phyloP scores from a whole-genome alignment of 169 alveolate genomes.

The Plasmodium vivax region DNA sequence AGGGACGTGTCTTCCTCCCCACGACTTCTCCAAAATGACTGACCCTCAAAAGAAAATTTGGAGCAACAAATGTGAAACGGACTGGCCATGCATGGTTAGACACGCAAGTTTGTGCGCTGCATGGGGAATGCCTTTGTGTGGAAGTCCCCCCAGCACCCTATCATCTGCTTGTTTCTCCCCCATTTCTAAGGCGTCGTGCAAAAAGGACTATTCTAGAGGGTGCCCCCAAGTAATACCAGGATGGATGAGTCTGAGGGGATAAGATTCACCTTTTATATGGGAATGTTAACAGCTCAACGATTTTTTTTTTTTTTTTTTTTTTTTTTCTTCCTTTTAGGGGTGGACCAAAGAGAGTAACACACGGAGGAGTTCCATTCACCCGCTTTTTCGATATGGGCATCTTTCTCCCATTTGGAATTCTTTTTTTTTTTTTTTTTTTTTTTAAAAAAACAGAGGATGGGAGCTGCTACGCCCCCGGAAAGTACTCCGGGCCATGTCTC shows the following conservation, averaged over 20 bases:
- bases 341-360: conserved; percentile 58
- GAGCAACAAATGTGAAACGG: conserved; percentile 57
- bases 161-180: not conserved
- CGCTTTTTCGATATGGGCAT: not conserved
- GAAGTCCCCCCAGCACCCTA: too few relatives aligned
- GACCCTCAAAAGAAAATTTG: conserved; percentile 57
- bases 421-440: not conserved
- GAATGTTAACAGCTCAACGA: not conserved
- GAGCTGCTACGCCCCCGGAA: conserved; percentile 34
- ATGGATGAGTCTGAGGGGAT: not conserved
- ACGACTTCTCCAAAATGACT: conserved; percentile 65
- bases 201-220: conserved; percentile 45
- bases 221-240: conserved; percentile 53
- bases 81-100: conserved; percentile 72
- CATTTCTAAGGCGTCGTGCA: conserved; percentile 31
- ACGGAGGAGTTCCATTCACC: not conserved
- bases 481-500: conserved; percentile 67
- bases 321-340: conserved; percentile 30
- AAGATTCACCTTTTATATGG: not conserved
- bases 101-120: not conserved
- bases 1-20: conserved; percentile 43
- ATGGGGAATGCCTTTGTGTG: not conserved
- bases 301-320: not conserved
- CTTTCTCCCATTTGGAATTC: not conserved
- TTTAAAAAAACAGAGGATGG: conserved; percentile 14